Percentiles rank a stretch among this genome's conserved stretches.
These are phyloP conservation scores for Penicillium expansum DNA, from an alignment of 2,329 filamentous ascomycete genomes.

Conservation along the genomic window DNA sequence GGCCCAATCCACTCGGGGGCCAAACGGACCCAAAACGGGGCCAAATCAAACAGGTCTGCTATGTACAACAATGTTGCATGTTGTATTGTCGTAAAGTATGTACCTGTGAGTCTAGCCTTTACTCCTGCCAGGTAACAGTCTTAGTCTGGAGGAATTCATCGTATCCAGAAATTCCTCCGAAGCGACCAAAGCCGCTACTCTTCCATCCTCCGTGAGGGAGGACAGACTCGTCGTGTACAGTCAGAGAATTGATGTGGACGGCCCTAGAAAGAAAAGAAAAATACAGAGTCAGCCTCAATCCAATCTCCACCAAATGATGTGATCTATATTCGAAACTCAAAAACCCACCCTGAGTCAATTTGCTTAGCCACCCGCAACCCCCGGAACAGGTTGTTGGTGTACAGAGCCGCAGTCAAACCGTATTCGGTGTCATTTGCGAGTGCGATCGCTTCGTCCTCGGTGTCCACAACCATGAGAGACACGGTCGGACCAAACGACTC, in stretches of 20 bases:
- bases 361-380: slow-evolving; percentile 60
- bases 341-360: slow-evolving; percentile 61
- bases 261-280: slow-evolving; percentile 13
- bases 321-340: neutral
- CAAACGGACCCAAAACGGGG: neutral
- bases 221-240: slow-evolving; percentile 60
- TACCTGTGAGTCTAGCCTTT: slow-evolving; percentile 2
- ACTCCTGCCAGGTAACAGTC: slow-evolving; percentile 58
- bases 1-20: neutral
- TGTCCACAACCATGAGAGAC: slow-evolving; percentile 63
- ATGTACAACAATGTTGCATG: too few relatives aligned
- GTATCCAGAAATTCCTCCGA: slow-evolving; percentile 54
- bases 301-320: neutral
- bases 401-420: slow-evolving; percentile 68
- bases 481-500: slow-evolving; percentile 79
- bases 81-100: neutral
- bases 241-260: slow-evolving; percentile 59
- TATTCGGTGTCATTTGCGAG: slow-evolving; percentile 82
- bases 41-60: neutral
- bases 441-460: slow-evolving; percentile 64
- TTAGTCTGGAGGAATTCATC: slow-evolving; percentile 64
- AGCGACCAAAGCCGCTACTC: slow-evolving; percentile 57
- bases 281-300: neutral
- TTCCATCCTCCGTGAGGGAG: slow-evolving; percentile 66
- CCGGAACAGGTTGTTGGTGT: slow-evolving; percentile 64